These are phyloP conservation scores for Nakazawaea ernobii DNA, from an alignment of 805 yeast species.

Conservation along the genomic window DNA sequence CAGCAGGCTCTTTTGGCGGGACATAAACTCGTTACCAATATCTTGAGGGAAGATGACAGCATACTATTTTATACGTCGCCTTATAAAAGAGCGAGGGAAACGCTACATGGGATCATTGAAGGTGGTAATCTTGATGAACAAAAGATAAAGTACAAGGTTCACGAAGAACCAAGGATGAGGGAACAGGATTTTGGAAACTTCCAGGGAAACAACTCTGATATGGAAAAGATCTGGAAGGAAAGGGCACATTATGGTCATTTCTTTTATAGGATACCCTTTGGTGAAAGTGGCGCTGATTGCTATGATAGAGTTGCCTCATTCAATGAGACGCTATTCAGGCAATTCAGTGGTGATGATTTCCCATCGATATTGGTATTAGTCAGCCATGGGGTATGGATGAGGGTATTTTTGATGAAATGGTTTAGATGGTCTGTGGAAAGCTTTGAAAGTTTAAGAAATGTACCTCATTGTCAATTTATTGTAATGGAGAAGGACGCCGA, in stretches of 20 bases:
- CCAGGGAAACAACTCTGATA: slow-evolving; percentile 68
- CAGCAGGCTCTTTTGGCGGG: slow-evolving; percentile 61
- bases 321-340: slow-evolving; percentile 80
- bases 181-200: slow-evolving; percentile 96
- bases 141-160: slow-evolving; percentile 45
- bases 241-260: slow-evolving; percentile 85
- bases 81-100: slow-evolving; percentile 77
- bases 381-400: slow-evolving; percentile 91
- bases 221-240: slow-evolving; percentile 79
- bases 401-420: slow-evolving; percentile 94
- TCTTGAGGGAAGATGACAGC: slow-evolving; percentile 44
- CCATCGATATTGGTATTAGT: slow-evolving; percentile 82
- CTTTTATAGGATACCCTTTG: slow-evolving; percentile 86
- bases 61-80: slow-evolving; percentile 84
- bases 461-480: slow-evolving; percentile 79
- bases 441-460: slow-evolving; percentile 76
- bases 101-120: slow-evolving; percentile 63
- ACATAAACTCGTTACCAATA: slow-evolving; percentile 29
- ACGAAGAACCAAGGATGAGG: slow-evolving; percentile 87
- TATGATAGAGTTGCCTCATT: slow-evolving; percentile 88
- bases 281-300: slow-evolving; percentile 95
- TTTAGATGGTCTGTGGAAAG: slow-evolving; percentile 88
- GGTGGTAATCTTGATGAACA: slow-evolving; percentile 33
- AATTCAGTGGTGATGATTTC: slow-evolving; percentile 62
- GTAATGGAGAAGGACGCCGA: slow-evolving; percentile 61